Conservation (phyloP, 2,329 filamentous ascomycete species). For the Trichoderma aggressivum region DNA sequence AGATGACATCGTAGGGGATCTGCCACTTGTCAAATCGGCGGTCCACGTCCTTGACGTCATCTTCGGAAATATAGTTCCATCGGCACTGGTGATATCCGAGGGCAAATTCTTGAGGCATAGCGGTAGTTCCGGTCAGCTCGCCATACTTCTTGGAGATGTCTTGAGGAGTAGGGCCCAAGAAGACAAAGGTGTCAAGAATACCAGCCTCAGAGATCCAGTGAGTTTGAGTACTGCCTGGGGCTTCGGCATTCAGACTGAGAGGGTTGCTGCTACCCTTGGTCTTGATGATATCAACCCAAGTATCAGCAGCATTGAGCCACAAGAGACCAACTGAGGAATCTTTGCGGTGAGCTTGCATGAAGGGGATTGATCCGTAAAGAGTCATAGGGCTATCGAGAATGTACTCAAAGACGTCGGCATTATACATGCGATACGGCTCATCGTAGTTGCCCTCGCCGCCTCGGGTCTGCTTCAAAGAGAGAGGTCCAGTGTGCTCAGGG, state of each 20-base stretch:
- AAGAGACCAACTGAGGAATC: slow-evolving; percentile 93
- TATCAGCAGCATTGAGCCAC: slow-evolving; percentile 96
- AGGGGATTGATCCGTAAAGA: slow-evolving; percentile 91
- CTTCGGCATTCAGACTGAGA: slow-evolving; percentile 65
- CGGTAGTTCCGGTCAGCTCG: slow-evolving; percentile 86
- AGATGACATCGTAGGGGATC: slow-evolving; percentile 98
- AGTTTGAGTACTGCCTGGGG: slow-evolving; percentile 75
- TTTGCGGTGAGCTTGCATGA: slow-evolving; percentile 96
- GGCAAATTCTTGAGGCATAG: slow-evolving; percentile 87
- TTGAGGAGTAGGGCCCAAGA: slow-evolving; percentile 82
- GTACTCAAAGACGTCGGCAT: slow-evolving; percentile 97
- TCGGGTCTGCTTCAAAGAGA: slow-evolving; percentile 86
- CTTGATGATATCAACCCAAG: slow-evolving; percentile 94
- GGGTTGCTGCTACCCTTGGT: slow-evolving; percentile 70
- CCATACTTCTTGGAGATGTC: slow-evolving; percentile 80
- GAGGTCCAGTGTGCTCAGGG: slow-evolving; percentile 82
- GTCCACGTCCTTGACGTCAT: slow-evolving; percentile 95
- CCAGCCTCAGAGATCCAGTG: slow-evolving; percentile 97
- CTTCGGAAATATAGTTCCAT: slow-evolving; percentile 98
- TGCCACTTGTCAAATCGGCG: slow-evolving; percentile 92
- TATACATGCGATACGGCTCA: slow-evolving; percentile 93
- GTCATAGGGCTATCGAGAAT: slow-evolving; percentile 98
- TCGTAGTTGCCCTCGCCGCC: slow-evolving; percentile 81
- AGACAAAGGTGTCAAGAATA: slow-evolving; percentile 86
- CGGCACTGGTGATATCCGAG: slow-evolving; percentile 96